Percentiles rank a stretch among this genome's conserved stretches.
Conservation (phyloP, 352 stramenopile species). For the Pythium rishiriense region DNA sequence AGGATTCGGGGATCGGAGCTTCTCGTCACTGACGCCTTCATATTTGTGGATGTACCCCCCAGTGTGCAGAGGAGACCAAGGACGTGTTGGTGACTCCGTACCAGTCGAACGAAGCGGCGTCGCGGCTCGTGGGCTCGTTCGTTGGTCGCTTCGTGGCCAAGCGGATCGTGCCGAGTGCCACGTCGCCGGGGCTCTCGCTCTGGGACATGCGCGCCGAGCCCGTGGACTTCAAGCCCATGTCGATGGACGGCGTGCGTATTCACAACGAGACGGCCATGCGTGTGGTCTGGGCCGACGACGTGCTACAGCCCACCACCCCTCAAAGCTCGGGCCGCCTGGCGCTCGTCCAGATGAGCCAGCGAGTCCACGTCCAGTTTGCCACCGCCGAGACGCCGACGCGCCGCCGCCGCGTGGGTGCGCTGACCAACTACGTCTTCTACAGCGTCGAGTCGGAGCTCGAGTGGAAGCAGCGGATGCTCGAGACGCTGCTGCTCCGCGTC, state of each 20-base stretch:
- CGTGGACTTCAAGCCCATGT: conserved; percentile 20
- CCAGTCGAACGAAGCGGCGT: conserved; percentile 11
- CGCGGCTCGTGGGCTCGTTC: conserved; percentile 14
- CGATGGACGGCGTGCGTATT: conserved; percentile 17
- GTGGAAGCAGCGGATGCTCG: conserved; percentile 22
- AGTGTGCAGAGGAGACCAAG: not conserved
- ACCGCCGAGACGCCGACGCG: conserved; percentile 14
- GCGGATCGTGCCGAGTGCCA: not conserved
- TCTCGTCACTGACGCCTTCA: not conserved
- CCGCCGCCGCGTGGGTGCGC: conserved; percentile 12
- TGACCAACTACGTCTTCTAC: conserved; percentile 22
- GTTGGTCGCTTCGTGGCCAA: conserved; percentile 6
- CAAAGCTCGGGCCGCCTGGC: not conserved
- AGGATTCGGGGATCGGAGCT: too few relatives aligned
- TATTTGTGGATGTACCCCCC: not conserved
- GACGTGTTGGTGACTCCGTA: conserved; percentile 8
- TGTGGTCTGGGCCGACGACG: conserved; percentile 8
- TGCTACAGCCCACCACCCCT: not conserved
- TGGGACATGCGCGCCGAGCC: conserved; percentile 14
- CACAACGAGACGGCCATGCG: conserved; percentile 17
- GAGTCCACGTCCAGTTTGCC: conserved; percentile 11
- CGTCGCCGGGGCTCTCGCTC: not conserved
- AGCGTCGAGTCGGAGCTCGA: conserved; percentile 16
- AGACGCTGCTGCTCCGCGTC: conserved; percentile 11
- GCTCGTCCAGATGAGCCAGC: conserved; percentile 14